These are phyloP conservation scores for Lactarius sanguifluus DNA, from an alignment of 768 basidiomycete species.

Conservation along the genomic window DNA sequence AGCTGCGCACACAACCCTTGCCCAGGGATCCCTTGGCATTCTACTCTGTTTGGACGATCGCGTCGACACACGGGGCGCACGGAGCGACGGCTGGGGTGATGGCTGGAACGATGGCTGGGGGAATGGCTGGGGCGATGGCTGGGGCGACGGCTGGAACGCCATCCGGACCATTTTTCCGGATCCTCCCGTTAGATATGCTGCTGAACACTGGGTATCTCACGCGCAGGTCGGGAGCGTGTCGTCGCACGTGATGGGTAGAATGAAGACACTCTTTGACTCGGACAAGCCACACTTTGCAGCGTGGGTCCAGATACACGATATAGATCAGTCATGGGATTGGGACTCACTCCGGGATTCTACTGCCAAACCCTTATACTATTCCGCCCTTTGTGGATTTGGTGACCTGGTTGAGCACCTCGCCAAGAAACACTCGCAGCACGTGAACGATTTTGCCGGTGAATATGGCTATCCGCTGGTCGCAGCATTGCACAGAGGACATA, in stretches of 20 bases:
- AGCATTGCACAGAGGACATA: not conserved
- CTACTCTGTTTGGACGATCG: not conserved
- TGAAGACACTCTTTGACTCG: not conserved
- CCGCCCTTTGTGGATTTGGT: not conserved
- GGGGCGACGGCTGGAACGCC: too few species aligned
- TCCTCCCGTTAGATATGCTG: not conserved
- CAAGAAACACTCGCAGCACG: not conserved
- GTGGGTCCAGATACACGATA: not conserved
- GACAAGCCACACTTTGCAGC: not conserved
- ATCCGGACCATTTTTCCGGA: too few species aligned
- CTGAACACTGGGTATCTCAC: not conserved
- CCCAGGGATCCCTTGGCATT: not conserved
- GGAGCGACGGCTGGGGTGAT: too few species aligned
- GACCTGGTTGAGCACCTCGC: not conserved
- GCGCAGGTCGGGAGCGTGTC: not conserved
- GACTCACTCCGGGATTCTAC: not conserved
- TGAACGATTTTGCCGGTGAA: not conserved
- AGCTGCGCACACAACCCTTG: not conserved
- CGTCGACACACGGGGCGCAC: too few species aligned
- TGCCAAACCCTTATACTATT: not conserved
- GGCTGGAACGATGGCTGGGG: too few species aligned
- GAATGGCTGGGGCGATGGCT: too few species aligned
- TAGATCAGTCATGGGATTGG: not conserved
- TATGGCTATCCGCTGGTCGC: not conserved
- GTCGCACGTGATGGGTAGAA: not conserved